These are phyloP conservation scores for Heliosperma pusillum DNA, from an alignment of 148 eudicot genomes.

Conservation along the genomic window DNA sequence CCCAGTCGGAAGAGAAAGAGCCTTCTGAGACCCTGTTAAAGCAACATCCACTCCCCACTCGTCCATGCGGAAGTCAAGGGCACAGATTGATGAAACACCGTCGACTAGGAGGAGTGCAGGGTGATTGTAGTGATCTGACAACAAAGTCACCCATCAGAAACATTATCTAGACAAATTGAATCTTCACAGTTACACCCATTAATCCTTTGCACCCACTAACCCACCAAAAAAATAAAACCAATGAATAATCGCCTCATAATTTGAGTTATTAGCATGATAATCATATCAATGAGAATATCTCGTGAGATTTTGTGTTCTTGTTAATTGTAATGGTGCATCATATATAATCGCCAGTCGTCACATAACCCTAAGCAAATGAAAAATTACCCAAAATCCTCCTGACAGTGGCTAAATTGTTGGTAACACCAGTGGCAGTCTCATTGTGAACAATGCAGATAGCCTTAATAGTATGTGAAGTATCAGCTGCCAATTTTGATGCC, in stretches of 20 bases:
- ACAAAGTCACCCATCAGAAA: constrained; percentile 9
- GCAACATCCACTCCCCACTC: constrained; percentile 99
- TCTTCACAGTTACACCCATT: neutral
- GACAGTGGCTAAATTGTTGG: constrained; percentile 93
- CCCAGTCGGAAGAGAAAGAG: constrained; percentile 96
- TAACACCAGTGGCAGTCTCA: constrained; percentile 98
- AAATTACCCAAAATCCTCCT: constrained; percentile 76
- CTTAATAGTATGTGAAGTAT: constrained; percentile 73
- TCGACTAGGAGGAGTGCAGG: constrained; percentile 93
- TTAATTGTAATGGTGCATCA: neutral
- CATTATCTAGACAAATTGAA: neutral
- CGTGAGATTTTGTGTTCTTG: neutral
- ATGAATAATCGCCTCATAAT: too few species aligned
- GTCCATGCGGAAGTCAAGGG: constrained; percentile 95
- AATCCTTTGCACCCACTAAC: too few species aligned
- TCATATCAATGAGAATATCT: neutral
- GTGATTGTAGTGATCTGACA: constrained; percentile 87
- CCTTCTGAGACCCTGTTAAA: constrained; percentile 97
- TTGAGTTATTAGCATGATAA: too few species aligned
- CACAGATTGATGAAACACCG: constrained; percentile 97
- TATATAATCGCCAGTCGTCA: neutral
- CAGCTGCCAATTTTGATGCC: constrained; percentile 85
- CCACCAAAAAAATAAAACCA: neutral
- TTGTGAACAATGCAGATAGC: constrained; percentile 98
- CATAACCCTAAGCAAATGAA: neutral